Conservation (phyloP, 2,329 filamentous ascomycete species). For the Xylaria sp. region DNA sequence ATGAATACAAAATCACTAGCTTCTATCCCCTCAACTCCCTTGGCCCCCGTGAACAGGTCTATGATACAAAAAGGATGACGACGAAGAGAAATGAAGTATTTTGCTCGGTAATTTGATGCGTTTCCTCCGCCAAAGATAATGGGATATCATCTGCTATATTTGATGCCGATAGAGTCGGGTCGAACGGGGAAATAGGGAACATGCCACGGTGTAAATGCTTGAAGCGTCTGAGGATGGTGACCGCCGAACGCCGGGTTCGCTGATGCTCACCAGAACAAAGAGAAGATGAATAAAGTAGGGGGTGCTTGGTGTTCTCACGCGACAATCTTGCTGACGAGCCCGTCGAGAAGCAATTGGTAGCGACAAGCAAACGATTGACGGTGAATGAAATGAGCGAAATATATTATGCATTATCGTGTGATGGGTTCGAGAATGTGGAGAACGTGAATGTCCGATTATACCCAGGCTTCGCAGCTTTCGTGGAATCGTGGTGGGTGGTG, state of each 20-base stretch:
- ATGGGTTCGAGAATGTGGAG: constrained; percentile 15
- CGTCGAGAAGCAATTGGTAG: constrained; percentile 38
- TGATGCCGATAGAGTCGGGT: constrained; percentile 26
- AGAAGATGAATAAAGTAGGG: constrained; percentile 27
- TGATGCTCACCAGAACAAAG: constrained; percentile 38
- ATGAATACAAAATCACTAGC: constrained; percentile 37
- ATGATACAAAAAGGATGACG: constrained; percentile 44
- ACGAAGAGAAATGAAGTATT: constrained; percentile 29
- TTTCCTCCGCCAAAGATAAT: constrained; percentile 13
- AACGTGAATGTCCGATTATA: not conserved
- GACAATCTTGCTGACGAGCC: constrained; percentile 39
- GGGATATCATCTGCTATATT: constrained; percentile 35
- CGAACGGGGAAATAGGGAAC: constrained; percentile 23
- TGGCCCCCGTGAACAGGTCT: constrained; percentile 41
- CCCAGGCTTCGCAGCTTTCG: not conserved
- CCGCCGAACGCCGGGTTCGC: constrained; percentile 44
- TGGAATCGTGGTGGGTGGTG: not conserved
- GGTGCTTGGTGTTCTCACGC: constrained; percentile 32
- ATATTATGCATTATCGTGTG: constrained; percentile 48
- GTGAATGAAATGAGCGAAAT: constrained; percentile 28
- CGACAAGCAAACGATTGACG: constrained; percentile 37
- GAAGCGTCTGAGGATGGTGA: constrained; percentile 34
- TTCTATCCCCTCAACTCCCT: constrained; percentile 47
- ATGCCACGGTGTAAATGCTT: constrained; percentile 38
- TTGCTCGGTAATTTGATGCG: constrained; percentile 20